Evolutionary conservation across 495 filamentous ascomycete species (phyloP).

Genomic region (Lasiosphaeris hirsuta): DNA sequence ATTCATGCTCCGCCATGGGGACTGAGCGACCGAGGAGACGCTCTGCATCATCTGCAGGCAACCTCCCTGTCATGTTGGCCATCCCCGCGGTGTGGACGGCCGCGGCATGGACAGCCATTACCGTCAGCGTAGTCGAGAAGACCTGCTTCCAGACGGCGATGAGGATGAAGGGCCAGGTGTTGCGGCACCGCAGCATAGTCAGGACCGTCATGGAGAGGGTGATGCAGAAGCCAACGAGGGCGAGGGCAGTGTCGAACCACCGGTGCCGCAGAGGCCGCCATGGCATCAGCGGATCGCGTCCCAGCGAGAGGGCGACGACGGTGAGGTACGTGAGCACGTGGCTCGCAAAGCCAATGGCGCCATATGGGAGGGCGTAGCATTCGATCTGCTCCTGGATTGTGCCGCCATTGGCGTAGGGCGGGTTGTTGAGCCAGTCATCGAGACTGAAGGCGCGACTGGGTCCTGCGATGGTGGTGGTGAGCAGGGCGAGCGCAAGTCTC

Average conservation of each 20-base stretch:
- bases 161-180: conserved; percentile 33
- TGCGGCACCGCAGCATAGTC: conserved; percentile 28
- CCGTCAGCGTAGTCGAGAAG: conserved; percentile 19
- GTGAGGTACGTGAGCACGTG: conserved; percentile 37
- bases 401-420: conserved; percentile 15
- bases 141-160: conserved; percentile 33
- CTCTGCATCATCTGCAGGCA: conserved; percentile 1
- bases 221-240: conserved; percentile 16
- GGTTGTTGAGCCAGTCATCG: conserved; percentile 10
- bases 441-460: conserved; percentile 4
- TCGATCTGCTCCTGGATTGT: conserved; percentile 27
- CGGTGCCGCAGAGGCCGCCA: conserved; percentile 13
- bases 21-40: too few relatives aligned
- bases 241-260: conserved; percentile 18
- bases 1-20: conserved; percentile 1
- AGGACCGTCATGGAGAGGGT: conserved; percentile 20
- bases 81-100: conserved; percentile 12
- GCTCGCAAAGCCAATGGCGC: conserved; percentile 34
- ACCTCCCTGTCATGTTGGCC: neutral
- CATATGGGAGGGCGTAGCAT: conserved; percentile 37
- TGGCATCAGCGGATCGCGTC: conserved; percentile 16
- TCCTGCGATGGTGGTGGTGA: neutral
- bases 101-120: conserved; percentile 19
- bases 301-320: conserved; percentile 21
- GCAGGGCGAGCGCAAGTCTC: neutral